Conservation (phyloP, 495 filamentous ascomycete genomes). For the Podospora australis region DNA sequence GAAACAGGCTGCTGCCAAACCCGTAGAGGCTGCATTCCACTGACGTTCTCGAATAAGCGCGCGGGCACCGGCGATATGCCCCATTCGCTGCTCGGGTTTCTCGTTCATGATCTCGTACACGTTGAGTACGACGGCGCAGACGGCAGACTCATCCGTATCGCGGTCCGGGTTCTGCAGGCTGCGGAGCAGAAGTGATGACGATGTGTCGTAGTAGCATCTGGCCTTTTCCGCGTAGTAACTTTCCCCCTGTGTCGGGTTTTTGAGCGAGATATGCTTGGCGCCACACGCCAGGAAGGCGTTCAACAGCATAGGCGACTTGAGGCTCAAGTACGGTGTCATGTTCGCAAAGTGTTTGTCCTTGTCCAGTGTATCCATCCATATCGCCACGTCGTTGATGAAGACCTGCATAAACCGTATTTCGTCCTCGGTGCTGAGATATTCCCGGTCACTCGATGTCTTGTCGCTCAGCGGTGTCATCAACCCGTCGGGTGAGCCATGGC, state of each 20-base stretch:
- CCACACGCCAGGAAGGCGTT: conserved; percentile 90
- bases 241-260: conserved; percentile 41
- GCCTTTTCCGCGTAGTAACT: conserved; percentile 70
- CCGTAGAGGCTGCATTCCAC: conserved; percentile 75
- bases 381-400: conserved; percentile 83
- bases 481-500: conserved; percentile 31
- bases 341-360: conserved; percentile 83
- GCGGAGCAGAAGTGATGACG: conserved; percentile 65
- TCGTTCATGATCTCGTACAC: conserved; percentile 90
- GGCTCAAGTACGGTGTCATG: conserved; percentile 70
- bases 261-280: conserved; percentile 67
- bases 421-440: conserved; percentile 62
- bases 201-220: conserved; percentile 72
- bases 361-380: conserved; percentile 94
- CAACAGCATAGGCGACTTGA: conserved; percentile 82
- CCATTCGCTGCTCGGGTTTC: conserved; percentile 65
- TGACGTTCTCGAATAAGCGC: conserved; percentile 86
- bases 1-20: conserved; percentile 85
- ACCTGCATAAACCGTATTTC: conserved; percentile 82
- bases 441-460: conserved; percentile 31
- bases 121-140: conserved; percentile 80
- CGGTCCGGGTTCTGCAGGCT: conserved; percentile 74
- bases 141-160: conserved; percentile 81
- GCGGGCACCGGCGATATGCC: conserved; percentile 79
- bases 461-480: conserved; percentile 47